Percentiles rank a stretch among this genome's conserved stretches.
Evolutionary conservation across 768 basidiomycete species (phyloP).

Genomic region (Tephrocybe sp.): DNA sequence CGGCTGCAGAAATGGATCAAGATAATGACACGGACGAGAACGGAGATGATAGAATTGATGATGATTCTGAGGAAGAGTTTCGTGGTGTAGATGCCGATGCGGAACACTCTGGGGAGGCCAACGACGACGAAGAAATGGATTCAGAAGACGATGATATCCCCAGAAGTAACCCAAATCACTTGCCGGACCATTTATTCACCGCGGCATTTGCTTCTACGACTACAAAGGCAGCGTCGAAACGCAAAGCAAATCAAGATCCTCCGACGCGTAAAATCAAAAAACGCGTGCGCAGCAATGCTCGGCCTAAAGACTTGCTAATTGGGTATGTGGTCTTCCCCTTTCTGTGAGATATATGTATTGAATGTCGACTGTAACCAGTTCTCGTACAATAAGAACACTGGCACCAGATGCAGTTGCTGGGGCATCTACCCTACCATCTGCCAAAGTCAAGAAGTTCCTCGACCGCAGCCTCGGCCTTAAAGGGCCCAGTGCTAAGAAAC

Average conservation of each 20-base stretch:
- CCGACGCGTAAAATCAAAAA: constrained; percentile 29
- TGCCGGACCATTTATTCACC: constrained; percentile 65
- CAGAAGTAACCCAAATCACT: constrained; percentile 43
- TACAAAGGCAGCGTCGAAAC: constrained; percentile 21
- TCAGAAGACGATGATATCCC: constrained; percentile 20
- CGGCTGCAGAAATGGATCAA: constrained; percentile 22
- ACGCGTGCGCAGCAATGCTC: constrained; percentile 23
- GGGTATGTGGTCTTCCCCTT: constrained; percentile 43
- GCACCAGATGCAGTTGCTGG: constrained; percentile 26
- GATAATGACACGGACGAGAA: constrained; percentile 23
- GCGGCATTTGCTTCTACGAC: constrained; percentile 47
- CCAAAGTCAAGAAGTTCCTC: constrained; percentile 51
- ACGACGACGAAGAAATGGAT: constrained; percentile 21
- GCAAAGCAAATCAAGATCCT: constrained; percentile 21
- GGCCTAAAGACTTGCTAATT: constrained; percentile 51
- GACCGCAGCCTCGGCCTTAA: constrained; percentile 51
- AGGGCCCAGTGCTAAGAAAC: constrained; percentile 35
- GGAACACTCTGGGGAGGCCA: constrained; percentile 9
- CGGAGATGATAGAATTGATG: constrained; percentile 20
- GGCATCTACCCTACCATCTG: constrained; percentile 47
- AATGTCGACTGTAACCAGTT: constrained; percentile 32
- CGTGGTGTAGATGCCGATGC: constrained; percentile 21
- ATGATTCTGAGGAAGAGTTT: constrained; percentile 21
- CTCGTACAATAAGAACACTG: constrained; percentile 53
- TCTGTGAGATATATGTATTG: neutral